Evolutionary conservation across 2,329 filamentous ascomycete species (phyloP).

Genomic region (Chrysoporthe cubensis): DNA sequence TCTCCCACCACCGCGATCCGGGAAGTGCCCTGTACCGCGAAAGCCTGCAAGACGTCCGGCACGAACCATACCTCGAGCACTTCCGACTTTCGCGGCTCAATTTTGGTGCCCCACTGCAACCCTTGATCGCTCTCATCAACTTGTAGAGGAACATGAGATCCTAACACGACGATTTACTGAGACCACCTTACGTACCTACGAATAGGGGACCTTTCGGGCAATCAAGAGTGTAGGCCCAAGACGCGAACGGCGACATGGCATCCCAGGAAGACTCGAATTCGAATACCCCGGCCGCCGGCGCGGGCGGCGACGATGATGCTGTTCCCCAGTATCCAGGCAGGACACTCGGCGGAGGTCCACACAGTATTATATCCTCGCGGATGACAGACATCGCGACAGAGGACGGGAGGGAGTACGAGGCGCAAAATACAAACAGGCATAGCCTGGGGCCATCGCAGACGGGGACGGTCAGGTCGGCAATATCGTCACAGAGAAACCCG

Average conservation of each 20-base stretch:
- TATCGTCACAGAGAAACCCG: conserved; percentile 46
- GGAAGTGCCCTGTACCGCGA: conserved; percentile 8
- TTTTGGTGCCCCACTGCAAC: not conserved
- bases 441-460: conserved; percentile 49
- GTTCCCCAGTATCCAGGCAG: conserved; percentile 48
- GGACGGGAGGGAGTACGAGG: conserved; percentile 52
- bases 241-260: conserved; percentile 40
- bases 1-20: conserved; percentile 12
- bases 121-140: not conserved
- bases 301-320: conserved; percentile 40
- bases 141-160: conserved; percentile 20
- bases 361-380: conserved; percentile 72
- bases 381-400: conserved; percentile 69
- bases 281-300: conserved; percentile 36
- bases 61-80: not conserved
- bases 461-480: conserved; percentile 56
- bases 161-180: conserved; percentile 8
- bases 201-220: not conserved
- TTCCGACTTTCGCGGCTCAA: conserved; percentile 1
- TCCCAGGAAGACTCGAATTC: conserved; percentile 42
- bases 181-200: conserved; percentile 6
- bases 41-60: not conserved
- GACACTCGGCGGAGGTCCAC: conserved; percentile 46
- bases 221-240: not conserved
- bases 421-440: conserved; percentile 35